Percentiles rank a stretch among this genome's conserved stretches.
These are phyloP conservation scores for Purpureocillium lavendulum DNA, from an alignment of 2,329 filamentous ascomycete genomes.

Conservation along the genomic window DNA sequence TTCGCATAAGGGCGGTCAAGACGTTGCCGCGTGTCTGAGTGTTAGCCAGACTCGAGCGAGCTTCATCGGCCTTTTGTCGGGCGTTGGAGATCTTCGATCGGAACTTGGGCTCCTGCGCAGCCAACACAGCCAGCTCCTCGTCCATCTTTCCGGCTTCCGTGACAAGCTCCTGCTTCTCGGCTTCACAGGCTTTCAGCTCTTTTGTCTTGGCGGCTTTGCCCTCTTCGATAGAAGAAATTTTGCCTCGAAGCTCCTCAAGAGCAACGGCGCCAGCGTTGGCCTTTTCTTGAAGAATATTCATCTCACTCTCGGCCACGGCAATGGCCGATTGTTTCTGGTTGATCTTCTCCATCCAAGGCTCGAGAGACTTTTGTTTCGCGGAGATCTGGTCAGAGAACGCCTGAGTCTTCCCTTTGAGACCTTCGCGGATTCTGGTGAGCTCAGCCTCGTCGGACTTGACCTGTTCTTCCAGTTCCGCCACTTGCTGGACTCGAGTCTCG, in stretches of 20 bases:
- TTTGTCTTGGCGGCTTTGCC: slow-evolving; percentile 60
- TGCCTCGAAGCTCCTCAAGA: slow-evolving; percentile 73
- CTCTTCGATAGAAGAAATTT: slow-evolving; percentile 66
- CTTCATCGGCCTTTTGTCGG: slow-evolving; percentile 92
- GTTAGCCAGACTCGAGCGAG: slow-evolving; percentile 78
- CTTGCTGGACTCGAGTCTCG: slow-evolving; percentile 65
- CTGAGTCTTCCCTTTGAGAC: slow-evolving; percentile 91
- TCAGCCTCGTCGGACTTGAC: slow-evolving; percentile 76
- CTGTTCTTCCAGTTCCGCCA: slow-evolving; percentile 64
- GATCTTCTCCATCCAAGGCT: slow-evolving; percentile 96
- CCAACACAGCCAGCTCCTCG: slow-evolving; percentile 63
- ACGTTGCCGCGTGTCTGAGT: slow-evolving; percentile 93
- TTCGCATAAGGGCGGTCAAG: slow-evolving; percentile 80
- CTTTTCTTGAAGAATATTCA: slow-evolving; percentile 84
- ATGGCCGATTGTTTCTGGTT: slow-evolving; percentile 93
- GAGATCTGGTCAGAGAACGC: slow-evolving; percentile 89
- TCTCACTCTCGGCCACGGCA: slow-evolving; percentile 88
- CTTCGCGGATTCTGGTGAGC: slow-evolving; percentile 73
- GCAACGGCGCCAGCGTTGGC: slow-evolving; percentile 80
- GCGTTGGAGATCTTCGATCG: slow-evolving; percentile 80
- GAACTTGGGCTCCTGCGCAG: slow-evolving; percentile 71
- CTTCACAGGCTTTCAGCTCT: slow-evolving; percentile 69
- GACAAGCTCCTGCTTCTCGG: slow-evolving; percentile 62
- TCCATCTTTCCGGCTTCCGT: slow-evolving; percentile 67
- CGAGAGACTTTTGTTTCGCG: slow-evolving; percentile 83